phyloP scores from a whole-genome alignment of 306 rosid species.

The Arachis stenosperma region DNA sequence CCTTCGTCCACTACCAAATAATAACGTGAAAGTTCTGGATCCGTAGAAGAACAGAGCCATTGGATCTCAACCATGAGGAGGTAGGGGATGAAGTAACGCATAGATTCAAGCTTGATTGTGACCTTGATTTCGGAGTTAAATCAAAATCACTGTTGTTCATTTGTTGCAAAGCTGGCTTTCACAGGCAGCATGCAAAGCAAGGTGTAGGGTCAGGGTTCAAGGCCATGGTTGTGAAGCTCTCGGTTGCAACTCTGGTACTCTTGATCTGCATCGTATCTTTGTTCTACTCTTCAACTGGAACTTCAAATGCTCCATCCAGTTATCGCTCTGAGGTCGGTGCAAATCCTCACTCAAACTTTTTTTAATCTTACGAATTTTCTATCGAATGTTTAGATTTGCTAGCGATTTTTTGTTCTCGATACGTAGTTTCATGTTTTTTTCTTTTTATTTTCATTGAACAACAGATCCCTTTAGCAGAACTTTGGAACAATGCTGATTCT shows the following conservation, averaged over 20 bases:
- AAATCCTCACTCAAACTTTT: neutral
- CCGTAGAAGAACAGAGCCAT: constrained; percentile 17
- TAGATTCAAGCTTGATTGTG: neutral
- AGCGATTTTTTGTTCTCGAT: neutral
- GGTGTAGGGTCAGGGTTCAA: constrained; percentile 59
- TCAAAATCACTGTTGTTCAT: neutral
- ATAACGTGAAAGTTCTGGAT: constrained; percentile 5
- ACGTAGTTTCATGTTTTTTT: neutral
- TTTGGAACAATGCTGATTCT: constrained; percentile 81
- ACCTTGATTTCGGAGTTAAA: neutral
- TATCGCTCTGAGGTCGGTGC: constrained; percentile 66
- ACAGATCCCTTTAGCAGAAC: constrained; percentile 75
- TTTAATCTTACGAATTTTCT: neutral
- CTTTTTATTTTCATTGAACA: constrained; percentile 13
- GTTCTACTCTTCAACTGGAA: constrained; percentile 52
- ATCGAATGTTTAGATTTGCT: neutral
- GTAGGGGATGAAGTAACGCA: constrained; percentile 18
- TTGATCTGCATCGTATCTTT: constrained; percentile 79
- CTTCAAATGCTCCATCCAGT: constrained; percentile 51
- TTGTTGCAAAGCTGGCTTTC: constrained; percentile 65
- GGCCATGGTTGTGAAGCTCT: constrained; percentile 63
- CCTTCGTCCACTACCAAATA: neutral
- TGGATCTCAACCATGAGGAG: constrained; percentile 49
- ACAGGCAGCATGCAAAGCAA: constrained; percentile 59
- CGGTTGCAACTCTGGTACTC: constrained; percentile 65